Base-by-base conservation (phyloP, 208 protist species). In the Herpetomonas tarakana region DNA sequence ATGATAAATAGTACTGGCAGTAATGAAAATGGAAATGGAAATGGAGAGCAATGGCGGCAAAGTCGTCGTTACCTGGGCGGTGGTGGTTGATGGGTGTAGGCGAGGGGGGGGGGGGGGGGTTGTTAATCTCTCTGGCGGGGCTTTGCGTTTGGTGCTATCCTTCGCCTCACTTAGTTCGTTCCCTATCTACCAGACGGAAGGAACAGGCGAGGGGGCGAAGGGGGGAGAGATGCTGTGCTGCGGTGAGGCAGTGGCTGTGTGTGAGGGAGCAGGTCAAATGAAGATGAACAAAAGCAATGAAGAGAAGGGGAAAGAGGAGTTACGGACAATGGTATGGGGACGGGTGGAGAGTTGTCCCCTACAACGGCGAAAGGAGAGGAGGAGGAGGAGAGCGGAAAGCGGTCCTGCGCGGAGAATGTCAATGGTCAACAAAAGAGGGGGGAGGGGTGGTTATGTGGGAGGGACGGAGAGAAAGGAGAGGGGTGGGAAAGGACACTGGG, bases 41-140 rank as follows among this genome's bases (percentile, higher is more conserved):
- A 59, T 52, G 50, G 50, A 71, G 58, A 54, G 12, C 14, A 54
- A 63, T 11, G 24, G n/a, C n/a, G n/a, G n/a, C n/a, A n/a, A n/a
- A n/a, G n/a, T n/a, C n/a, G n/a, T n/a, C n/a, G n/a, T n/a, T n/a
- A n/a, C n/a, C n/a, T n/a, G n/a, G n/a, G n/a, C n/a, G n/a, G n/a
- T n/a, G n/a, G n/a, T n/a, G n/a, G n/a, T n/a, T n/a, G n/a, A n/a
- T n/a, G n/a, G n/a, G 29, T 4, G 6, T 4, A 31, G 25, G 52
- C 4, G 31, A 31, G 7, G 4, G 30, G 31, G 29, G 25, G 49
- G 19, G 45, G 44, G 27, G 1, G 46, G 35, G 7, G 31, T 14
- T 24, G 54, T 25, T n/a, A n/a, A 26, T 52, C n/a, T 7, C n/a
- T 52, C 46, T 26, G 4, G 6, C n/a, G 6, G 19, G n/a, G 18